Conservation (phyloP, 2,329 filamentous ascomycete species). For the Penicillium sp. region DNA sequence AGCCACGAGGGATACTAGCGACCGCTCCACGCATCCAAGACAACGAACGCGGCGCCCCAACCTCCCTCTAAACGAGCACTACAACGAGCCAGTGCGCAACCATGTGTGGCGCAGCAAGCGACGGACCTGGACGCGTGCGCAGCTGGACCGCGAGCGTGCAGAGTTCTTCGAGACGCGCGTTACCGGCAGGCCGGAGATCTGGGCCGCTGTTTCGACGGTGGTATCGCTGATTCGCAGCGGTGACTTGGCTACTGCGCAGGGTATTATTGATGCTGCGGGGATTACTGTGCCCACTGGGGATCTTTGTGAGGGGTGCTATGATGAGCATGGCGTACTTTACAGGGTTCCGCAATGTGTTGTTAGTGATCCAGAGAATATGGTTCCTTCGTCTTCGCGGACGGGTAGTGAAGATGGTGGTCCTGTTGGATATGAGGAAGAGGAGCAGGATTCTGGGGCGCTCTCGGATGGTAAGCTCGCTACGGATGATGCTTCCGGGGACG, state of each 20-base stretch:
- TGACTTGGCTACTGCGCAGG: conserved; percentile 70
- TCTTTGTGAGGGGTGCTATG: conserved; percentile 70
- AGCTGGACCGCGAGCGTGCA: conserved; percentile 68
- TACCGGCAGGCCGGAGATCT: conserved; percentile 73
- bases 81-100: conserved; percentile 66
- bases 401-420: conserved; percentile 20
- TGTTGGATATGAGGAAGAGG: conserved; percentile 17
- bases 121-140: conserved; percentile 66
- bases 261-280: conserved; percentile 74
- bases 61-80: conserved; percentile 55
- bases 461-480: conserved; percentile 36
- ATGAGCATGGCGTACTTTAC: conserved; percentile 69
- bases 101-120: conserved; percentile 66
- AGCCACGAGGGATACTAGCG: conserved; percentile 11
- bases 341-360: conserved; percentile 67
- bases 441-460: conserved; percentile 26
- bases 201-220: conserved; percentile 70
- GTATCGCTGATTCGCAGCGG: conserved; percentile 67
- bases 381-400: conserved; percentile 4
- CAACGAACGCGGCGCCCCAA: conserved; percentile 17
- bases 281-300: conserved; percentile 73
- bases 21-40: conserved; percentile 11
- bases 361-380: conserved; percentile 63
- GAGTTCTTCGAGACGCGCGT: conserved; percentile 93
- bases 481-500: conserved; percentile 43